A percentile compares a stretch with the other conserved stretches of the same genome.
Conservation (phyloP, 352 stramenopile species). For the Pythium periplocum region DNA sequence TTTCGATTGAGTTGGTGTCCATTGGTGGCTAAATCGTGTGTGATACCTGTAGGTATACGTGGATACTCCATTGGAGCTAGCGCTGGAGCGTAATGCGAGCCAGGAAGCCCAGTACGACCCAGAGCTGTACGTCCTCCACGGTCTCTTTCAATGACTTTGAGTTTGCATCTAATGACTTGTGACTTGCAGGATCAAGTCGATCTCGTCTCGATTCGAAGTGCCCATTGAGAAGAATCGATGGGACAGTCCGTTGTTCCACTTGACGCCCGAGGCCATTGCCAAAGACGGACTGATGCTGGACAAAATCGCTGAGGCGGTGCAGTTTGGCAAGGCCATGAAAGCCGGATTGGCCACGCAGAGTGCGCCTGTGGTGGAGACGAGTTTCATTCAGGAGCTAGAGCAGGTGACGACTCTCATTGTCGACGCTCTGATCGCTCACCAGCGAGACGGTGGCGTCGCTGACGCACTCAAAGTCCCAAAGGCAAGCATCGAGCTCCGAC, state of each 20-base stretch:
- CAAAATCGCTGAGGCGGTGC: slow-evolving; percentile 48
- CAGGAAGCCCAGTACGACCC: slow-evolving; percentile 33
- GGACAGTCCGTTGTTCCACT: slow-evolving; percentile 86
- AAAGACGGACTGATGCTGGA: slow-evolving; percentile 35
- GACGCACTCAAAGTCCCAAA: slow-evolving; percentile 43
- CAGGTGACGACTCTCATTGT: slow-evolving; percentile 48
- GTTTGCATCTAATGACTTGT: too few species aligned
- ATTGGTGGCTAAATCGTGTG: too few species aligned
- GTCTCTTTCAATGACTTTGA: not conserved
- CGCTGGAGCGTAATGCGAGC: slow-evolving; percentile 47
- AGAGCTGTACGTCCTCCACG: slow-evolving; percentile 30
- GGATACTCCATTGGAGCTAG: slow-evolving; percentile 55
- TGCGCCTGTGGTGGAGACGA: slow-evolving; percentile 52
- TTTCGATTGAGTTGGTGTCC: not conserved
- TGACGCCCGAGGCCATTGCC: slow-evolving; percentile 43
- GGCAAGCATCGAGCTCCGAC: slow-evolving; percentile 19
- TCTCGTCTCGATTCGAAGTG: slow-evolving; percentile 87
- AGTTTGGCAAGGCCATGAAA: slow-evolving; percentile 61
- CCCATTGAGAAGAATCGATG: slow-evolving; percentile 92
- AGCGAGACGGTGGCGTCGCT: slow-evolving; percentile 56
- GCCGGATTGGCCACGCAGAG: slow-evolving; percentile 62
- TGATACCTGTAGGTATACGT: slow-evolving; percentile 42
- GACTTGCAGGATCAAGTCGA: slow-evolving; percentile 59
- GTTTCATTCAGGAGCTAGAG: slow-evolving; percentile 71
- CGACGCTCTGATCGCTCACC: slow-evolving; percentile 49